These are phyloP conservation scores for Sphaerostilbella broomeana DNA, from an alignment of 2,329 filamentous ascomycete genomes.

Conservation along the genomic window DNA sequence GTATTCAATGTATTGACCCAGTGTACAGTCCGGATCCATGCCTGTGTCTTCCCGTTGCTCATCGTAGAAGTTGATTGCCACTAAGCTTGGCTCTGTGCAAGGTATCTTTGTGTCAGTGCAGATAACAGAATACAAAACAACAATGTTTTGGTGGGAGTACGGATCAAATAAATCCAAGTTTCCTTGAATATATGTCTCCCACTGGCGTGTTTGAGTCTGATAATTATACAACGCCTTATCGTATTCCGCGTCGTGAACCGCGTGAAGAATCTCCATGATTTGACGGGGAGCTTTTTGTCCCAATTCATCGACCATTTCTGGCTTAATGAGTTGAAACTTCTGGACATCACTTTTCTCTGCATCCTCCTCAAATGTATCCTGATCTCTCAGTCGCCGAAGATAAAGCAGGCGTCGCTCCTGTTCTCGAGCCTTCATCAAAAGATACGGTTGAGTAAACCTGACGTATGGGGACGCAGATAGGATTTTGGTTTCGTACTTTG, in stretches of 20 bases:
- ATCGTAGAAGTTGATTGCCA: slow-evolving; percentile 88
- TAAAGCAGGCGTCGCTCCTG: slow-evolving; percentile 80
- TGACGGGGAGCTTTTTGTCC: slow-evolving; percentile 74
- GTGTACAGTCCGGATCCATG: slow-evolving; percentile 78
- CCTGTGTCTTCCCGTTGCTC: slow-evolving; percentile 71
- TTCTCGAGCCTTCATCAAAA: slow-evolving; percentile 85
- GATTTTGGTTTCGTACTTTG: slow-evolving; percentile 87
- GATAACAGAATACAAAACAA: slow-evolving; percentile 87
- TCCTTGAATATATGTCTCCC: slow-evolving; percentile 89
- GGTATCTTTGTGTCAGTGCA: slow-evolving; percentile 92
- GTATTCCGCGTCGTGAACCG: slow-evolving; percentile 93
- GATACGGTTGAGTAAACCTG: slow-evolving; percentile 87
- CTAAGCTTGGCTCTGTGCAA: slow-evolving; percentile 83
- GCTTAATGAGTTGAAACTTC: slow-evolving; percentile 84
- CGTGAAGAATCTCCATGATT: slow-evolving; percentile 87
- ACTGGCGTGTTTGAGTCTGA: slow-evolving; percentile 87
- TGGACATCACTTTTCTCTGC: slow-evolving; percentile 59
- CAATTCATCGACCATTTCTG: slow-evolving; percentile 87
- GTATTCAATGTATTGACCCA: slow-evolving; percentile 93
- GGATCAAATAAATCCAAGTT: slow-evolving; percentile 89
- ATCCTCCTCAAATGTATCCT: slow-evolving; percentile 53
- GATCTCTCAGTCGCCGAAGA: slow-evolving; percentile 74
- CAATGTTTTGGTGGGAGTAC: slow-evolving; percentile 92
- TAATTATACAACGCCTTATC: slow-evolving; percentile 93
- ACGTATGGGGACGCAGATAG: slow-evolving; percentile 95